Conservation (phyloP, 768 basidiomycete species). For the Collybiopsis luxurians region DNA sequence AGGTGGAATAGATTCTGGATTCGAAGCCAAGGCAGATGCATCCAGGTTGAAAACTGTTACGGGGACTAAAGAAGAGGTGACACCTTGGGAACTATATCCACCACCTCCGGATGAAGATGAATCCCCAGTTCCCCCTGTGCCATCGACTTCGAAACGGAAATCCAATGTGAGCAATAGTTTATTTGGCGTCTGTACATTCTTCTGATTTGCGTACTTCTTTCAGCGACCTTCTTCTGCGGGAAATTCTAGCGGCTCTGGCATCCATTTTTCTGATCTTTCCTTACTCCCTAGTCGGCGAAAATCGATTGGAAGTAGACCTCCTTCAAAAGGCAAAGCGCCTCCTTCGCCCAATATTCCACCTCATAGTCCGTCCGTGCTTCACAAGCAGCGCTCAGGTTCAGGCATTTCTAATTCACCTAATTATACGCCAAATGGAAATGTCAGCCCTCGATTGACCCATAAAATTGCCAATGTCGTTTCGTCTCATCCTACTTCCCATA, state of each 20-base stretch:
- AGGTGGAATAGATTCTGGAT: neutral
- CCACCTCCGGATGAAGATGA: neutral
- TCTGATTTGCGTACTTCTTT: neutral
- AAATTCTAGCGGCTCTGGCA: constrained; percentile 14
- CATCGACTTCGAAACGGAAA: neutral
- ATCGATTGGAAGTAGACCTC: constrained; percentile 27
- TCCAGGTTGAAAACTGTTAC: constrained; percentile 17
- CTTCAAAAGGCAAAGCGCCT: constrained; percentile 6
- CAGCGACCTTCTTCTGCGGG: constrained; percentile 30
- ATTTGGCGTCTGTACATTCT: neutral
- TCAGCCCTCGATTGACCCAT: neutral
- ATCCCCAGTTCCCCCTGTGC: neutral
- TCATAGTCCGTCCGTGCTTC: neutral
- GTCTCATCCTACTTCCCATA: neutral
- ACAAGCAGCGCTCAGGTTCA: neutral
- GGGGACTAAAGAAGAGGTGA: constrained; percentile 34
- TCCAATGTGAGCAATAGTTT: neutral
- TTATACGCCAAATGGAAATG: neutral
- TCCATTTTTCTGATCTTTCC: constrained; percentile 21
- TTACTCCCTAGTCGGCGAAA: constrained; percentile 29
- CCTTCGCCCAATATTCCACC: neutral
- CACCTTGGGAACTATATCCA: constrained; percentile 35
- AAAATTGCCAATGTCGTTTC: neutral
- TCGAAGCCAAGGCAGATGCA: neutral
- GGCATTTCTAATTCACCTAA: neutral